A percentile compares a stretch with the other conserved stretches of the same genome.
phyloP scores from a whole-genome alignment of 495 filamentous ascomycete genomes.

The Echria macrotheca region DNA sequence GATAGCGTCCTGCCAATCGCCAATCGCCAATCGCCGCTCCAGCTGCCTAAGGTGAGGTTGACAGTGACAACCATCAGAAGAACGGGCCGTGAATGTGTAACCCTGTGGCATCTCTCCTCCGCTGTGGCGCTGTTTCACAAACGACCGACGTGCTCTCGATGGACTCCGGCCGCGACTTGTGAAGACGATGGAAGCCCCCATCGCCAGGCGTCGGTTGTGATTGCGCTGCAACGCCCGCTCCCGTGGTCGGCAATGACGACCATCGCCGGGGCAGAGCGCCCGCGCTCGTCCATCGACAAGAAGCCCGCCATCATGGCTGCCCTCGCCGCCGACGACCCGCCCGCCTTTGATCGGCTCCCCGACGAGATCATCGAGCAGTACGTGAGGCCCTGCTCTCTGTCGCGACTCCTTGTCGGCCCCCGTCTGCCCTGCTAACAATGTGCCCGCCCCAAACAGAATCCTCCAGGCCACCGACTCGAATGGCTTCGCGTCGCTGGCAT shows the following conservation, averaged over 20 bases:
- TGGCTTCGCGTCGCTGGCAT: constrained; percentile 74
- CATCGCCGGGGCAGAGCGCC: constrained; percentile 11
- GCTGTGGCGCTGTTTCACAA: background rate
- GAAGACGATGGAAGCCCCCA: constrained; percentile 12
- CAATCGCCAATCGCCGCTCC: constrained; percentile 5
- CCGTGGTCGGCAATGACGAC: constrained; percentile 19
- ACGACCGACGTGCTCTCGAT: background rate
- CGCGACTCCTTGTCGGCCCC: too few species aligned
- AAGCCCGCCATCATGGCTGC: constrained; percentile 23
- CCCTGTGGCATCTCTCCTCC: background rate
- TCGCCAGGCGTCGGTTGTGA: constrained; percentile 14
- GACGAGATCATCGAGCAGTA: constrained; percentile 50
- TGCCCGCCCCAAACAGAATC: constrained; percentile 66
- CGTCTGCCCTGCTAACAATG: too few species aligned
- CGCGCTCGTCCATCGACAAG: constrained; percentile 32
- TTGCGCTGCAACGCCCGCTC: constrained; percentile 5
- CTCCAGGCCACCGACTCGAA: constrained; percentile 69
- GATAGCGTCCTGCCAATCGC: constrained; percentile 1
- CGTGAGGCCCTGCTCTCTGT: constrained; percentile 11
- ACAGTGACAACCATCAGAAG: background rate
- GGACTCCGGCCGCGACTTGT: constrained; percentile 10
- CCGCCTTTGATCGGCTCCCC: constrained; percentile 41
- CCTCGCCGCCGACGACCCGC: constrained; percentile 14
- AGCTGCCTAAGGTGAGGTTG: background rate
- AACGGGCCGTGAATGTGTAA: background rate